Percentiles rank a stretch among this genome's conserved stretches.
These are phyloP conservation scores for Colletotrichum sp. DNA, from an alignment of 2,329 filamentous ascomycete species.

Conservation along the genomic window DNA sequence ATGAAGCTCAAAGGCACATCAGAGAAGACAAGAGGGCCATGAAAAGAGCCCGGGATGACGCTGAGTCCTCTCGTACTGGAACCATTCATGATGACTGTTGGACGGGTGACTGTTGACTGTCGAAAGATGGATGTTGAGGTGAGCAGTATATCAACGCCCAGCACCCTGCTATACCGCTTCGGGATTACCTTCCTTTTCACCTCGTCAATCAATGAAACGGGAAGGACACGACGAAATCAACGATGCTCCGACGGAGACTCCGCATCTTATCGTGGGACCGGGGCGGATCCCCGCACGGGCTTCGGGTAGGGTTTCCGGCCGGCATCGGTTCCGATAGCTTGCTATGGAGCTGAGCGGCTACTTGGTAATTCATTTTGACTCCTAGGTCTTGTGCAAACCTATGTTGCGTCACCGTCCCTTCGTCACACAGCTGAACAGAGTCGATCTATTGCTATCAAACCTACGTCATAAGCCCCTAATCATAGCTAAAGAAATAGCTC, in stretches of 20 bases:
- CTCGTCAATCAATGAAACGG: not conserved
- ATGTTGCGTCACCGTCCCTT: not conserved
- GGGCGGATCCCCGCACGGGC: not conserved
- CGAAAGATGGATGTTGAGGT: not conserved
- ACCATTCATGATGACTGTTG: not conserved
- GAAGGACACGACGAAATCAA: not conserved
- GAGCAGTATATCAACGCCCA: not conserved
- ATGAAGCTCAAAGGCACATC: slow-evolving; percentile 45
- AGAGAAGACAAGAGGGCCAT: not conserved
- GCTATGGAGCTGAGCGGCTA: not conserved
- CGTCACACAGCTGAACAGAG: not conserved
- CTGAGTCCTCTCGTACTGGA: not conserved
- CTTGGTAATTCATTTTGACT: not conserved
- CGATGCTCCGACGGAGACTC: not conserved
- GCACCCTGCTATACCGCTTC: not conserved
- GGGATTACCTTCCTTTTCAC: not conserved
- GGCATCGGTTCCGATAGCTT: not conserved
- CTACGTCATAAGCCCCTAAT: not conserved
- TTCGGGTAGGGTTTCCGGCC: not conserved
- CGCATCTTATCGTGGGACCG: not conserved
- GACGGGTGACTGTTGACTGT: not conserved
- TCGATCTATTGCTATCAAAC: not conserved
- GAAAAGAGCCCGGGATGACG: not conserved
- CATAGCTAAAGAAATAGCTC: not conserved
- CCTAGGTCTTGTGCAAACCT: not conserved